Evolutionary conservation across 306 rosid genomes (phyloP).

Genomic region (Quillaja saponaria): DNA sequence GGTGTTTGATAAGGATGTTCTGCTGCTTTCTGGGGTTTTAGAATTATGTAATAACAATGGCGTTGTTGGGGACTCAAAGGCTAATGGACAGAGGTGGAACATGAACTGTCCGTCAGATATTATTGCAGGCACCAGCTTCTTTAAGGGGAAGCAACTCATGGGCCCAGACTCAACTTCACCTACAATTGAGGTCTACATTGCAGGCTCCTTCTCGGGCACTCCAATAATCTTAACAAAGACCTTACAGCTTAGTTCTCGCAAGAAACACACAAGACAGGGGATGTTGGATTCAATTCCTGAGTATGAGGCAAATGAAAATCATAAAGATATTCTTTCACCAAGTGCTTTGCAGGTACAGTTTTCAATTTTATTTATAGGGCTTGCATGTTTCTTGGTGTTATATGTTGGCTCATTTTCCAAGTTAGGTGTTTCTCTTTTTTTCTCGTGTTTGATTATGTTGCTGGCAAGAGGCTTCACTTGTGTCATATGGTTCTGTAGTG

Average conservation of each 20-base stretch:
- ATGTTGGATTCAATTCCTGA: slow-evolving; percentile 69
- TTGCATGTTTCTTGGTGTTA: slow-evolving; percentile 6
- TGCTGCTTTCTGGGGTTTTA: slow-evolving; percentile 64
- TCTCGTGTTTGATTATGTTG: slow-evolving; percentile 16
- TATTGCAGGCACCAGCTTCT: slow-evolving; percentile 45
- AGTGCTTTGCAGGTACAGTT: slow-evolving; percentile 54
- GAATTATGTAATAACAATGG: slow-evolving; percentile 49
- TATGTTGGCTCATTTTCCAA: slow-evolving; percentile 6
- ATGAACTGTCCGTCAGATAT: slow-evolving; percentile 63
- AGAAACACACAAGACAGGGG: slow-evolving; percentile 51
- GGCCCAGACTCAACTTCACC: slow-evolving; percentile 50
- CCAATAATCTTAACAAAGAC: slow-evolving; percentile 77
- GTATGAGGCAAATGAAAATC: slow-evolving; percentile 53
- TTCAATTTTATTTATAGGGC: slow-evolving; percentile 3
- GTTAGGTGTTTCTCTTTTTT: slow-evolving; percentile 14
- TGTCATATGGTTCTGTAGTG: too few species aligned
- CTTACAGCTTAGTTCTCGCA: slow-evolving; percentile 49
- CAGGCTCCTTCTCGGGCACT: slow-evolving; percentile 65
- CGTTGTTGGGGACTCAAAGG: slow-evolving; percentile 35
- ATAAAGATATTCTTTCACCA: slow-evolving; percentile 37
- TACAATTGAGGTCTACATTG: slow-evolving; percentile 72
- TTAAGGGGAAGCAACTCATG: slow-evolving; percentile 50
- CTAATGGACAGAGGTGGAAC: slow-evolving; percentile 55
- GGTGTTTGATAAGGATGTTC: slow-evolving; percentile 63
- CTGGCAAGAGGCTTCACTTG: not conserved